These are phyloP conservation scores for Fusarium caatingaense DNA, from an alignment of 2,329 filamentous ascomycete genomes.

Conservation along the genomic window DNA sequence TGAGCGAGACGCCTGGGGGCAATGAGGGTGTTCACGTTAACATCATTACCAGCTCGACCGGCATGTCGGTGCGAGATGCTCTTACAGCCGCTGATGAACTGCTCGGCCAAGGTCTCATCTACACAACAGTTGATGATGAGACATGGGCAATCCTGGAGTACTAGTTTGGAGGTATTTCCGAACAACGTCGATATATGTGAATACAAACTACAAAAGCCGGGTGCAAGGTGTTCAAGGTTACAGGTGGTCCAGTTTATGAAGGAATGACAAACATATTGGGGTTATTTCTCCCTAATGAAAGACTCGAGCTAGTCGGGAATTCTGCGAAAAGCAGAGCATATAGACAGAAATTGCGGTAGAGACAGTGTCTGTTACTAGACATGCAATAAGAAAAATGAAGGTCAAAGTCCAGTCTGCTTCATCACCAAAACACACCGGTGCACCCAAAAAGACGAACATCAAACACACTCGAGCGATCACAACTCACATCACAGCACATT, in stretches of 20 bases:
- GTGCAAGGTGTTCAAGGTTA: constrained; percentile 46
- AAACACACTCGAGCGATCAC: neutral
- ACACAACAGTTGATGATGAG: constrained; percentile 90
- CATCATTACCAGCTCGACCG: constrained; percentile 74
- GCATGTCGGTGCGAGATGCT: constrained; percentile 76
- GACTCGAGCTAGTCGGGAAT: constrained; percentile 42
- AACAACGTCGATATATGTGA: constrained; percentile 6
- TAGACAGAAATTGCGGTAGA: constrained; percentile 33
- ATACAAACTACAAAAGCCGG: constrained; percentile 32
- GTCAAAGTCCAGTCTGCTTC: constrained; percentile 6
- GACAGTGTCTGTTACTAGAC: constrained; percentile 29
- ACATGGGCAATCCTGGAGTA: constrained; percentile 89
- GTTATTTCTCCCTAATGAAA: constrained; percentile 42
- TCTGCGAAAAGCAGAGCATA: constrained; percentile 26
- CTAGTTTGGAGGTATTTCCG: constrained; percentile 45
- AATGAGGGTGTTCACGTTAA: constrained; percentile 89
- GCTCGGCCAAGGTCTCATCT: constrained; percentile 78
- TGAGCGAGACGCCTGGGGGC: constrained; percentile 74
- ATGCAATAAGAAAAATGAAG: constrained; percentile 5
- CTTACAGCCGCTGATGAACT: constrained; percentile 85
- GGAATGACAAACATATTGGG: constrained; percentile 43
- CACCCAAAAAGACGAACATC: neutral
- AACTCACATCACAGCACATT: constrained; percentile 36
- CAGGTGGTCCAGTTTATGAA: constrained; percentile 40
- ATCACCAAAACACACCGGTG: constrained; percentile 1